Conservation (phyloP, 495 filamentous ascomycete genomes). For the Neurospora africana region DNA sequence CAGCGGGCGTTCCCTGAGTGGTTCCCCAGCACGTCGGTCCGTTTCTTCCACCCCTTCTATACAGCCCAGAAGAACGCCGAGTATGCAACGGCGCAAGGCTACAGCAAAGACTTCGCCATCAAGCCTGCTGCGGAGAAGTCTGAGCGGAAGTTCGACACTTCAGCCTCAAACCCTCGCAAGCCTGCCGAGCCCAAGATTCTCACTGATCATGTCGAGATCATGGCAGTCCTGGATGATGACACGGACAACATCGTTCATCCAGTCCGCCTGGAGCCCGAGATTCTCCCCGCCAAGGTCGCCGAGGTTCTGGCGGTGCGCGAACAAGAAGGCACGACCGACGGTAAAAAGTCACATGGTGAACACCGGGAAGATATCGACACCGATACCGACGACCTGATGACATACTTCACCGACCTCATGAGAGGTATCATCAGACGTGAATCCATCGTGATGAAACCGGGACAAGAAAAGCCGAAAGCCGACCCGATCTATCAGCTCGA, state of each 20-base stretch:
- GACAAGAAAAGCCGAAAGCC: background rate
- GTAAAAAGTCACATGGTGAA: background rate
- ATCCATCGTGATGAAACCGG: slow-evolving; percentile 5
- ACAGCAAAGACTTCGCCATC: slow-evolving; percentile 48
- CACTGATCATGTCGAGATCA: background rate
- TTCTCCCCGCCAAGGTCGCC: slow-evolving; percentile 1
- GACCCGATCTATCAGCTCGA: slow-evolving; percentile 8
- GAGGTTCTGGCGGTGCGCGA: slow-evolving; percentile 1
- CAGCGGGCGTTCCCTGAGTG: slow-evolving; percentile 59
- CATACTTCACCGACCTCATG: slow-evolving; percentile 2
- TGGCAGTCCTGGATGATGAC: background rate
- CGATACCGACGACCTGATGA: background rate
- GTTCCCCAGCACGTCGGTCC: slow-evolving; percentile 62
- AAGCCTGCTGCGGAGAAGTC: slow-evolving; percentile 8
- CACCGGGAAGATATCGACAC: background rate
- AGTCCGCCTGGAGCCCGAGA: slow-evolving; percentile 1
- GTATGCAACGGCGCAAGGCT: slow-evolving; percentile 52
- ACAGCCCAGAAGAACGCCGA: slow-evolving; percentile 45
- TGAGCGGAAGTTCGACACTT: background rate
- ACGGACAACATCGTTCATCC: slow-evolving; percentile 3
- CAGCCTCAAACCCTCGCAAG: slow-evolving; percentile 1
- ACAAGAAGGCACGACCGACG: background rate
- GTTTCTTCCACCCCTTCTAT: slow-evolving; percentile 59
- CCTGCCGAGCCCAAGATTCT: background rate
- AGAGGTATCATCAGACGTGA: slow-evolving; percentile 8